Evolutionary conservation across 345 rosid genomes (phyloP).

Genomic region (Boechera stricta): DNA sequence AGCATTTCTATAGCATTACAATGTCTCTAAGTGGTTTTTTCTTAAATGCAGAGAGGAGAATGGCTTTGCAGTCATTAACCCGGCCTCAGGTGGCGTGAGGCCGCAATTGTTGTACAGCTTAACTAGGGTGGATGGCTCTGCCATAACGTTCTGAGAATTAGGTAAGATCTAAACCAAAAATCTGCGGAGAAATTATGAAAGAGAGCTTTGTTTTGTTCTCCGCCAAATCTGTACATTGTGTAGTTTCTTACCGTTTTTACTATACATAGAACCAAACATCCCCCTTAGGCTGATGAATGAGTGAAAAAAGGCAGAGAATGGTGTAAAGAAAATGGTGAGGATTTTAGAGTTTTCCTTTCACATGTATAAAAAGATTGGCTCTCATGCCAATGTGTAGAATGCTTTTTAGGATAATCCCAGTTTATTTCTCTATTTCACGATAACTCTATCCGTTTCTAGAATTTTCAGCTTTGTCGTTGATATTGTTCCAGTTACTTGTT

Average conservation of each 20-base stretch:
- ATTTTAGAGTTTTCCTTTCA: constrained; percentile 45
- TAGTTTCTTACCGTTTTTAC: constrained; percentile 59
- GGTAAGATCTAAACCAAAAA: constrained; percentile 53
- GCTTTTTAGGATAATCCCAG: constrained; percentile 35
- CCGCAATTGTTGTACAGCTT: constrained; percentile 39
- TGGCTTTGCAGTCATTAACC: constrained; percentile 28
- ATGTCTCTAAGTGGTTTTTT: background rate
- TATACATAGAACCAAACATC: constrained; percentile 56
- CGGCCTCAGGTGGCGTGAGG: constrained; percentile 31
- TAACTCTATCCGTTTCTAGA: constrained; percentile 30
- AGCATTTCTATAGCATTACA: background rate
- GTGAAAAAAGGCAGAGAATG: constrained; percentile 42
- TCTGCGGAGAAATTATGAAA: constrained; percentile 35
- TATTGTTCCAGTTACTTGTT: background rate
- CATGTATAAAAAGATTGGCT: constrained; percentile 57
- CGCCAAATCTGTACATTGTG: constrained; percentile 63
- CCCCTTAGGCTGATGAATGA: constrained; percentile 47
- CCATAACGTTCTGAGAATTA: constrained; percentile 42
- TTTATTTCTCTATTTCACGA: constrained; percentile 27
- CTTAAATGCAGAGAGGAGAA: constrained; percentile 39
- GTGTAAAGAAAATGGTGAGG: constrained; percentile 64
- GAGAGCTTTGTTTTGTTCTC: constrained; percentile 56
- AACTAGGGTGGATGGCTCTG: constrained; percentile 44
- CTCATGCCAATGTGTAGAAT: constrained; percentile 53
- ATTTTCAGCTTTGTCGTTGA: constrained; percentile 15